Evolutionary conservation across 176 grass and related monocot species (phyloP), one percentile per base, ranked within the genome.

Genomic region (Zoysia pacifica): DNA sequence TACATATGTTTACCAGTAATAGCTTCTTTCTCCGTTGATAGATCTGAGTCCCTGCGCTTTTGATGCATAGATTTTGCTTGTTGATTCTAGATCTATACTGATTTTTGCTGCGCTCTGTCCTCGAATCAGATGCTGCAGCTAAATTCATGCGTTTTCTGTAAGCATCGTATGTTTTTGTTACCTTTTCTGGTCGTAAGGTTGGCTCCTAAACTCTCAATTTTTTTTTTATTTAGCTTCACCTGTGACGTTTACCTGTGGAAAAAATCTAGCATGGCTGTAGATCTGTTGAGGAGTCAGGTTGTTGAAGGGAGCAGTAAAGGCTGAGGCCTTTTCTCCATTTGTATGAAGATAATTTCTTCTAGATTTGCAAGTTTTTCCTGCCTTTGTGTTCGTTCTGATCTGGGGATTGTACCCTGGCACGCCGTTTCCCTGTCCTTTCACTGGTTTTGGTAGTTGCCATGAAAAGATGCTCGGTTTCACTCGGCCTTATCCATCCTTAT

Each of bases 391-490:
- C 16, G 41, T 75, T 37, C 48, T 69, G 43, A 83, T 76, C 43
- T 69, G 52, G 52, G 35, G 51, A 47, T 58, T 76, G 43, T 69
- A 20, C 72, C 2, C 72, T 76, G 81, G 20, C 36, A 6, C 46
- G 60, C 81, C 44, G 35, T 69, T 48, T 46, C 20, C 50, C 40
- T 45, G 73, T 83, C 52, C 42, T 37, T 82, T 37, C 60, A 65
- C 37, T 47, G 50, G 43, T 16, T 12, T 48, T 82, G 36, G 58
- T 66, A 9, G 15, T 8, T 59, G 65, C 67, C 20, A 47, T 67
- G 13, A 66, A 67, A 65, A 66, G n/a, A 56, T 58, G 61, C 9
- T 36, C n/a, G 41, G 10, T 64, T 74, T 74, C 43, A 54, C 48
- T 64, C 43, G 70, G 18, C n/a, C 73, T 53, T 62, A 36, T 62